A percentile compares a stretch with the other conserved stretches of the same genome.
Evolutionary conservation across 176 grass and related monocot genomes (phyloP).

Genomic region (Rhynchospora tenuis): DNA sequence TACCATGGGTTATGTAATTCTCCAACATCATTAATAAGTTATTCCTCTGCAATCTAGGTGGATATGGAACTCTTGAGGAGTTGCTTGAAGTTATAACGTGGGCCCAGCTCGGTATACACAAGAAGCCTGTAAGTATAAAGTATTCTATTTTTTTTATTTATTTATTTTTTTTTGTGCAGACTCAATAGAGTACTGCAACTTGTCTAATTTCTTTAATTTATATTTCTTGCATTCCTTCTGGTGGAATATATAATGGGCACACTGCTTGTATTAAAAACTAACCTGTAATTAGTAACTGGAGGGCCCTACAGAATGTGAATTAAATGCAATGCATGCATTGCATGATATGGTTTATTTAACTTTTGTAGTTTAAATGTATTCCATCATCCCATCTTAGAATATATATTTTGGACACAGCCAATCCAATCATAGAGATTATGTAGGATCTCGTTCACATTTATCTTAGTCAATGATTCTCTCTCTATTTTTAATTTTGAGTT

Average conservation of each 20-base stretch:
- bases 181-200: background rate
- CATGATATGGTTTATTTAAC: conserved; percentile 44
- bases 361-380: conserved; percentile 21
- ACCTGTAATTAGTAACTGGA: background rate
- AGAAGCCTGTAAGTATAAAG: conserved; percentile 76
- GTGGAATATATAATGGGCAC: background rate
- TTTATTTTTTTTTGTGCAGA: background rate
- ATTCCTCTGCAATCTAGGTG: conserved; percentile 32
- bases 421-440: conserved; percentile 30
- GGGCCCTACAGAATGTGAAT: conserved; percentile 17
- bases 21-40: background rate
- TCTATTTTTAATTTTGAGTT: background rate
- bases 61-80: conserved; percentile 88
- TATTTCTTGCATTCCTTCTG: background rate
- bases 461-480: conserved; percentile 25
- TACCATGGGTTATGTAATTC: background rate
- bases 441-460: conserved; percentile 17
- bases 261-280: background rate
- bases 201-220: background rate
- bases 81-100: conserved; percentile 85
- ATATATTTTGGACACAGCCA: conserved; percentile 27
- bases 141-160: background rate
- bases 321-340: conserved; percentile 30
- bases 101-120: conserved; percentile 94
- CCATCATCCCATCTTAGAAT: conserved; percentile 21